Percentiles rank a stretch among this genome's conserved stretches.
Conservation (phyloP, 2,329 filamentous ascomycete species). For the Ophiostoma novo-ulmi region DNA sequence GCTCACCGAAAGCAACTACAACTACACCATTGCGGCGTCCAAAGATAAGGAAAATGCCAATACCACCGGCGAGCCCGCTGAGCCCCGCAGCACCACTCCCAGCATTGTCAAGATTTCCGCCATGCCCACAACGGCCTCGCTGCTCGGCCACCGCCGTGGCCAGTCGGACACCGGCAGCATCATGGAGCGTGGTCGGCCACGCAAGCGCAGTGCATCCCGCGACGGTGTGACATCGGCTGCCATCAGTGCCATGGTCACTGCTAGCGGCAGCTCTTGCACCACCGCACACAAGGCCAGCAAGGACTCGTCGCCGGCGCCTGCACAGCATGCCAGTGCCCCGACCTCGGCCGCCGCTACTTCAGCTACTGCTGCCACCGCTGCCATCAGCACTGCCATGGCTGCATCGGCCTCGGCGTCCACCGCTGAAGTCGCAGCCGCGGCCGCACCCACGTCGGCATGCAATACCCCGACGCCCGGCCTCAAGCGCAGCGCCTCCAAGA, state of each 20-base stretch:
- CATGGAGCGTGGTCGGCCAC: conserved; percentile 58
- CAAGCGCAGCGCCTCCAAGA: conserved; percentile 41
- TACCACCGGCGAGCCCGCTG: not conserved
- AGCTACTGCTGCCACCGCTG: not conserved
- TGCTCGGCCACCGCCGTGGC: conserved; percentile 45
- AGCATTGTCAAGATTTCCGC: conserved; percentile 32
- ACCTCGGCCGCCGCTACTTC: not conserved
- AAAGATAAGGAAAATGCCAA: conserved; percentile 33
- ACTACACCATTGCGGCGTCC: not conserved
- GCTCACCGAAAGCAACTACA: not conserved
- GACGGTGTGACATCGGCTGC: conserved; percentile 20
- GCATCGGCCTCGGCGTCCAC: not conserved
- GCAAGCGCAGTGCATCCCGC: conserved; percentile 43
- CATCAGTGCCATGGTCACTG: conserved; percentile 18
- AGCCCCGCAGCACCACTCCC: conserved; percentile 14
- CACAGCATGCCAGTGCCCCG: not conserved
- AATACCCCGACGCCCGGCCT: conserved; percentile 30
- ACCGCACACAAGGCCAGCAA: not conserved
- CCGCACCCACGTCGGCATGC: not conserved
- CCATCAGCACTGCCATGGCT: not conserved
- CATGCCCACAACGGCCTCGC: conserved; percentile 31
- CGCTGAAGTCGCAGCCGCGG: not conserved
- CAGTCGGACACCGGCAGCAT: conserved; percentile 55
- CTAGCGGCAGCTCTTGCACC: not conserved
- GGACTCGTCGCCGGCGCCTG: conserved; percentile 30